These are phyloP conservation scores for Chlorella vulgaris DNA, from an alignment of 139 green algal genomes.

Conservation along the genomic window DNA sequence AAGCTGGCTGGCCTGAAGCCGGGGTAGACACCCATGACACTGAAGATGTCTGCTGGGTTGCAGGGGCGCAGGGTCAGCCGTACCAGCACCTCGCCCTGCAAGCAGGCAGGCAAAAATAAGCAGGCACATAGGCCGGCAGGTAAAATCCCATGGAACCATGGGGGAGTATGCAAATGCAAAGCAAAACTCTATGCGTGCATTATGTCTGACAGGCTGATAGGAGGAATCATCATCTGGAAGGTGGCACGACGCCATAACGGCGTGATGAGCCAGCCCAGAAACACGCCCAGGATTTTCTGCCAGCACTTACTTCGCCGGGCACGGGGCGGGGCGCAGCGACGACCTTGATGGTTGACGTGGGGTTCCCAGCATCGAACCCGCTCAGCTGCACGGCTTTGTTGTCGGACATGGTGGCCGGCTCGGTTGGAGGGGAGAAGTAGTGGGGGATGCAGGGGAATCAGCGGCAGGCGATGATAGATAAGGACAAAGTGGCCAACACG, in stretches of 20 bases:
- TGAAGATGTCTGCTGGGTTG: constrained; percentile 55
- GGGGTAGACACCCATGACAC: constrained; percentile 51
- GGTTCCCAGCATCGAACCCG: background rate
- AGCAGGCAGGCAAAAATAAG: background rate
- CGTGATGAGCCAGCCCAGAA: background rate
- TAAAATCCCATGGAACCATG: no score
- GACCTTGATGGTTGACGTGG: background rate
- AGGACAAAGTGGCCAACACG: no score
- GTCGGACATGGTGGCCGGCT: background rate
- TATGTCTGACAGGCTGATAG: no score
- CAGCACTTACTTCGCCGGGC: background rate
- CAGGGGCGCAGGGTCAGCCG: constrained; percentile 36
- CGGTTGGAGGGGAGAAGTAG: no score
- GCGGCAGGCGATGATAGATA: no score
- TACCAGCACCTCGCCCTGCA: constrained; percentile 25
- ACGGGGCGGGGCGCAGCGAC: background rate
- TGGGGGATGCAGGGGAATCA: no score
- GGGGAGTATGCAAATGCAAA: no score
- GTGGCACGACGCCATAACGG: background rate
- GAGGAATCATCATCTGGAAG: no score
- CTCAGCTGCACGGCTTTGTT: background rate
- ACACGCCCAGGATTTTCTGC: no score
- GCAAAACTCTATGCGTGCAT: no score
- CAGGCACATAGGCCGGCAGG: no score
- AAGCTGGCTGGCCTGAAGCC: constrained; percentile 41